These are phyloP conservation scores for Pythium dissimile DNA, from an alignment of 352 stramenopile species.

Conservation along the genomic window DNA sequence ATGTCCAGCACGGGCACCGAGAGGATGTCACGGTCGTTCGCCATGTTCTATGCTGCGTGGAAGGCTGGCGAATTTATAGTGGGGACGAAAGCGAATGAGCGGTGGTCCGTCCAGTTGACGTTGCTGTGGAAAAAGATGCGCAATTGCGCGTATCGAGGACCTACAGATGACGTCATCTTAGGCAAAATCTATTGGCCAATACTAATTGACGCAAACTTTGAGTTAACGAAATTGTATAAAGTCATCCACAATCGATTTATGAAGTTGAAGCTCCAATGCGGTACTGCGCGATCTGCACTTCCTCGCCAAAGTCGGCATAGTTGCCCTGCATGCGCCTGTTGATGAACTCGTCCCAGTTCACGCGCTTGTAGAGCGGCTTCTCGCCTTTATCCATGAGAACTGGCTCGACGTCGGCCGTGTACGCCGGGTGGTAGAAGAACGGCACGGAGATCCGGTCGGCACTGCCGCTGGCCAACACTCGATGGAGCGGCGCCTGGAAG, in stretches of 20 bases:
- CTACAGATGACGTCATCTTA: not conserved
- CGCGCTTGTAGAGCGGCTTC: conserved; percentile 56
- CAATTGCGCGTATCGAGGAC: not conserved
- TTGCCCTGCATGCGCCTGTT: conserved; percentile 84
- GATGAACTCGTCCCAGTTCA: conserved; percentile 88
- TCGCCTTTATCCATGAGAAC: conserved; percentile 37
- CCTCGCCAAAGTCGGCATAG: conserved; percentile 85
- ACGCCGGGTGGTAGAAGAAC: conserved; percentile 71
- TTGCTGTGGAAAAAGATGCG: not conserved
- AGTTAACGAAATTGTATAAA: not conserved
- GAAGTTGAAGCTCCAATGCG: not conserved
- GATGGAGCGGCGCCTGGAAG: conserved; percentile 43
- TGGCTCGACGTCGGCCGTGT: conserved; percentile 49
- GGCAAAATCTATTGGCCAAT: not conserved
- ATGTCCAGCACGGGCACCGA: conserved; percentile 55
- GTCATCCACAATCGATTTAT: conserved; percentile 1
- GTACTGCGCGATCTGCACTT: conserved; percentile 90
- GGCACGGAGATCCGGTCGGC: conserved; percentile 42
- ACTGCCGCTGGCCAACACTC: conserved; percentile 33
- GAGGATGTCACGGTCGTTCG: conserved; percentile 8
- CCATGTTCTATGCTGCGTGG: too few species aligned
- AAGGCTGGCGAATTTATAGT: not conserved
- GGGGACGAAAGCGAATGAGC: not conserved
- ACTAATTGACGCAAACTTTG: not conserved
- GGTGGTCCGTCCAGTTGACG: not conserved